Evolutionary conservation across 2,329 filamentous ascomycete genomes (phyloP).

Genomic region (Penicillium sp.): DNA sequence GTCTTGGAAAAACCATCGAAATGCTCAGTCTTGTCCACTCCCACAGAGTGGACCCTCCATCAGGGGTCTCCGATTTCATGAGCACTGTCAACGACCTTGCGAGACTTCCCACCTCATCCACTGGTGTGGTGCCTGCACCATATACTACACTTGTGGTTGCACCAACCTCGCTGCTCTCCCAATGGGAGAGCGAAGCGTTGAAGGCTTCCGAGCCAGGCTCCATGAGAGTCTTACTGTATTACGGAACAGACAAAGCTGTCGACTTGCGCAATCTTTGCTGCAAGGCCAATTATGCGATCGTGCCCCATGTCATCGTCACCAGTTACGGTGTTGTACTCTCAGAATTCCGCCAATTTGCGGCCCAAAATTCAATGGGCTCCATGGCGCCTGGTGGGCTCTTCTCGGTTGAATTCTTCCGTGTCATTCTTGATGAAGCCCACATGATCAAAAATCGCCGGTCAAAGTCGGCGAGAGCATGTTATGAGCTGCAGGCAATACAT

Average conservation of each 20-base stretch:
- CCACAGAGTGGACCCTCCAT: conserved; percentile 62
- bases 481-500: conserved; percentile 80
- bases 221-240: conserved; percentile 85
- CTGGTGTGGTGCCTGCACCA: conserved; percentile 67
- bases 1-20: conserved; percentile 95
- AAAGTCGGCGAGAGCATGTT: conserved; percentile 94
- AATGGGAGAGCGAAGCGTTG: conserved; percentile 95
- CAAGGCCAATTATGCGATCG: conserved; percentile 68
- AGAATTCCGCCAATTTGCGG: conserved; percentile 75
- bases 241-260: conserved; percentile 78
- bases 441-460: conserved; percentile 87
- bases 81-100: conserved; percentile 62
- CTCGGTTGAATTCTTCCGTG: conserved; percentile 88
- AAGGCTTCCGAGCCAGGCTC: conserved; percentile 85
- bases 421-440: conserved; percentile 95
- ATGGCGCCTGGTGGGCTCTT: conserved; percentile 76
- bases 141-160: conserved; percentile 94
- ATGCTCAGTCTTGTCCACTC: conserved; percentile 94
- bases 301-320: conserved; percentile 90
- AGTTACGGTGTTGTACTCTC: conserved; percentile 92
- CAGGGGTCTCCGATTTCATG: conserved; percentile 29
- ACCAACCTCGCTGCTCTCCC: conserved; percentile 92
- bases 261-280: conserved; percentile 81
- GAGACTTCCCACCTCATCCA: conserved; percentile 60
- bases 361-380: conserved; percentile 58